Percentiles rank a stretch among this genome's conserved stretches.
Conservation (phyloP, 2,329 filamentous ascomycete genomes). For the Pseudocercospora musae region DNA sequence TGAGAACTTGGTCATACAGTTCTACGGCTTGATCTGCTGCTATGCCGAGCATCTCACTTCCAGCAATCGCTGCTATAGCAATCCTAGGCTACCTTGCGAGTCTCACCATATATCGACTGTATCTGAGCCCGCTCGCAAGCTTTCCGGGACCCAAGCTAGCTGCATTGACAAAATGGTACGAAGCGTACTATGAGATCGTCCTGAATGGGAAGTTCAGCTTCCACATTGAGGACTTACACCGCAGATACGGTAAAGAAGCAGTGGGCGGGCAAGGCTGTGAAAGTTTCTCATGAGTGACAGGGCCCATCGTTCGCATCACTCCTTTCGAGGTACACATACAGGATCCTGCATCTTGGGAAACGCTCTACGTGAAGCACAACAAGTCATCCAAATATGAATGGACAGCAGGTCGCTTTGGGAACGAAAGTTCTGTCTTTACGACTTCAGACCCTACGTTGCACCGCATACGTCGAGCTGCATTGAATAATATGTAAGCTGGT, state of each 20-base stretch:
- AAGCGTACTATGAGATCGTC: constrained; percentile 32
- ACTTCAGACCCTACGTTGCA: constrained; percentile 16
- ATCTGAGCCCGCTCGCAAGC: constrained; percentile 26
- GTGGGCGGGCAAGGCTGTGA: background rate
- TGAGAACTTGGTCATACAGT: background rate
- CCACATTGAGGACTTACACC: constrained; percentile 29
- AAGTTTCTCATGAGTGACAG: constrained; percentile 11
- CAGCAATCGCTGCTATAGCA: constrained; percentile 5
- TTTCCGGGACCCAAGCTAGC: constrained; percentile 32
- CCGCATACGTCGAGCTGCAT: constrained; percentile 12
- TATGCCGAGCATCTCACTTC: constrained; percentile 9
- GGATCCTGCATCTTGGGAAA: constrained; percentile 33
- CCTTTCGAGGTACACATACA: constrained; percentile 44
- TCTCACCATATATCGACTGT: constrained; percentile 25
- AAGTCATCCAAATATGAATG: constrained; percentile 18
- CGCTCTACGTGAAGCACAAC: constrained; percentile 28
- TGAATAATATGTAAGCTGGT: constrained; percentile 16
- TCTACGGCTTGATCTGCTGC: background rate
- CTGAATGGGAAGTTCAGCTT: constrained; percentile 26
- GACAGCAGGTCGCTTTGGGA: constrained; percentile 18
- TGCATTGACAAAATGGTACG: constrained; percentile 29
- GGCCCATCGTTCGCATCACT: constrained; percentile 33
- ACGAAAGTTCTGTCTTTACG: constrained; percentile 17
- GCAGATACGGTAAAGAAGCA: constrained; percentile 24
- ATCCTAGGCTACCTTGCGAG: constrained; percentile 13